A percentile compares a stretch with the other conserved stretches of the same genome.
Conservation (phyloP, 306 rosid genomes). For the Cucumis sativus region DNA sequence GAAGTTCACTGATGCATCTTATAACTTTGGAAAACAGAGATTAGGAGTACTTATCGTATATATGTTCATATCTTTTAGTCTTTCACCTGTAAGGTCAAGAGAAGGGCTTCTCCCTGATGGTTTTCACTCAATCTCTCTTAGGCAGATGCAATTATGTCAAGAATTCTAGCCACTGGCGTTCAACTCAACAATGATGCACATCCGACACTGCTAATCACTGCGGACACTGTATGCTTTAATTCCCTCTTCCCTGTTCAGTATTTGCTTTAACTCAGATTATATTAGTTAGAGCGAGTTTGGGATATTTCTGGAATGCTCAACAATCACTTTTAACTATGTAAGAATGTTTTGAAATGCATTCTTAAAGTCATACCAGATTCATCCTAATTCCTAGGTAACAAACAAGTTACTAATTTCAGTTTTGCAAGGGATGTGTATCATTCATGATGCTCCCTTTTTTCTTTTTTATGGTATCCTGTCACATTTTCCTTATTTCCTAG, state of each 20-base stretch:
- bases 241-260: constrained; percentile 1
- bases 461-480: background rate
- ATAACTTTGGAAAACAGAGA: background rate
- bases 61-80: background rate
- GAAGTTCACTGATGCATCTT: background rate
- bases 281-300: background rate
- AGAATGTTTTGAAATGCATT: background rate
- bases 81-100: background rate
- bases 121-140: constrained; percentile 21
- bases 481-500: constrained; percentile 3
- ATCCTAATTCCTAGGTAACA: background rate
- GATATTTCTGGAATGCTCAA: background rate
- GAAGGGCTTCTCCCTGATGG: background rate
- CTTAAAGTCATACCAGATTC: background rate
- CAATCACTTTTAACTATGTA: background rate
- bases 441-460: background rate
- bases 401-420: background rate
- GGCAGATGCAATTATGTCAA: constrained; percentile 86
- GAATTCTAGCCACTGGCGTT: constrained; percentile 21
- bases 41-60: background rate
- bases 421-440: background rate
- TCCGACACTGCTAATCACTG: constrained; percentile 57
- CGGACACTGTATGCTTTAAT: constrained; percentile 61
- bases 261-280: background rate
- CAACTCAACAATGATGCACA: constrained; percentile 34